Evolutionary conservation across 73 alveolate genomes (phyloP), one percentile per base, ranked within the genome.

Genomic region (Effrenium voratum): DNA sequence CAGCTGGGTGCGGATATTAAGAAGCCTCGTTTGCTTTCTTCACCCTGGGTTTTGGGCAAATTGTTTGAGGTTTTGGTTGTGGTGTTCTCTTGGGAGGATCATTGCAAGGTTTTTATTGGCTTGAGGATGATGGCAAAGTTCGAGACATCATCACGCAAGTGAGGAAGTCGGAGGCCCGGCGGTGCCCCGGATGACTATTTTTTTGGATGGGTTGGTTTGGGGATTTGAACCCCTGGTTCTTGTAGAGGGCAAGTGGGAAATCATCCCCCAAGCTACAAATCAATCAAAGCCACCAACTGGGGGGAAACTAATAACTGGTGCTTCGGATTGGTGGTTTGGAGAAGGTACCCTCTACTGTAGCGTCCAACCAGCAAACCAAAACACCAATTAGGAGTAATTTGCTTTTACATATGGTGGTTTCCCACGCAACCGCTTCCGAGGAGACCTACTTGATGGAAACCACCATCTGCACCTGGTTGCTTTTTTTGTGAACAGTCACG

Each of bases 111-210:
- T n/a, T n/a, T n/a, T n/a, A n/a, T n/a, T n/a, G n/a, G n/a, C n/a
- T 40, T 40, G 60, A 84, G 93, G 95, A 68, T 68, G 95, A 87
- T 44, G 95, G 95, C n/a, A 87, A 87, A 60, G 95, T 87, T 5
- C 95, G 95, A 26, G 95, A 87, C 84, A 87, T 87, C 95, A 68
- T 87, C 50, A 87, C 95, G 12, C 95, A 87, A 68, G 95, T 87
- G 84, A 87, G 41, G 70, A 87, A 87, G 49, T 87, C 95, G 5
- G 95, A 87, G 95, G 95, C 83, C n/a, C 47, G 91, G 36, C 4
- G 38, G 10, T 28, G 24, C 19, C 19, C 19, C 26, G 63, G 63
- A 12, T 52, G 63, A 52, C 26, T 8, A 19, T 52, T 52, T 52
- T n/a, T n/a, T n/a, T n/a, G n/a, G n/a, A 52, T 8, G 63, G 63